Conservation (phyloP, 2,329 filamentous ascomycete genomes). For the Ceratocystis harringtonii region DNA sequence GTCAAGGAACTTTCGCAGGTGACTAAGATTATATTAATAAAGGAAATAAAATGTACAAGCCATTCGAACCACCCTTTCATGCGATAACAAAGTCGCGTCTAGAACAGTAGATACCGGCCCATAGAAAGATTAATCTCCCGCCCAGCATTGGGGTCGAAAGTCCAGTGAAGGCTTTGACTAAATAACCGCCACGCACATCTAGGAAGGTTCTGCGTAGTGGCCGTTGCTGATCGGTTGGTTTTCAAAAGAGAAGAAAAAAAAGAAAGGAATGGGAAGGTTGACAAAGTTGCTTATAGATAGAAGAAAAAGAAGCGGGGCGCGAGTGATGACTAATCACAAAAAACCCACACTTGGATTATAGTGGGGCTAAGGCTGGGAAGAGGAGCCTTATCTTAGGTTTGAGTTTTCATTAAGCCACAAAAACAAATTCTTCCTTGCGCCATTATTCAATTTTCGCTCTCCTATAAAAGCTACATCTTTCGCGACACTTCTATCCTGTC, state of each 20-base stretch:
- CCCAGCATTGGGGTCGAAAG: constrained; percentile 37
- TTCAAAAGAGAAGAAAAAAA: constrained; percentile 23
- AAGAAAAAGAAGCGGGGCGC: constrained; percentile 5
- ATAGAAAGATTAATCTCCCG: constrained; percentile 44
- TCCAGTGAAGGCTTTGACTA: constrained; percentile 15
- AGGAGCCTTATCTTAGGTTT: background rate
- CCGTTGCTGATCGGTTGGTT: constrained; percentile 27
- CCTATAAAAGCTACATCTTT: background rate
- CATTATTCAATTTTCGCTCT: background rate
- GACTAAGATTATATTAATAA: background rate
- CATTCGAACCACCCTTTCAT: constrained; percentile 76
- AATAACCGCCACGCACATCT: constrained; percentile 13
- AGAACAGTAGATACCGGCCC: constrained; percentile 82
- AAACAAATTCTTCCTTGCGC: background rate
- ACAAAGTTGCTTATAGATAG: background rate
- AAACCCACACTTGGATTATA: background rate
- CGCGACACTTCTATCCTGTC: background rate
- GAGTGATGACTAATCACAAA: constrained; percentile 9
- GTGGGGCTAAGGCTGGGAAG: constrained; percentile 14
- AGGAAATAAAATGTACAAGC: constrained; percentile 52
- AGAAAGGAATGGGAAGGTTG: constrained; percentile 19
- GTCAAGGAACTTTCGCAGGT: background rate
- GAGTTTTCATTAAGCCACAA: constrained; percentile 3
- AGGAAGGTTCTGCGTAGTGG: constrained; percentile 21
- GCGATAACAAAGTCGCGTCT: constrained; percentile 38